These are phyloP conservation scores for Lactifluus echinatus DNA, from an alignment of 768 basidiomycete genomes.

Conservation along the genomic window DNA sequence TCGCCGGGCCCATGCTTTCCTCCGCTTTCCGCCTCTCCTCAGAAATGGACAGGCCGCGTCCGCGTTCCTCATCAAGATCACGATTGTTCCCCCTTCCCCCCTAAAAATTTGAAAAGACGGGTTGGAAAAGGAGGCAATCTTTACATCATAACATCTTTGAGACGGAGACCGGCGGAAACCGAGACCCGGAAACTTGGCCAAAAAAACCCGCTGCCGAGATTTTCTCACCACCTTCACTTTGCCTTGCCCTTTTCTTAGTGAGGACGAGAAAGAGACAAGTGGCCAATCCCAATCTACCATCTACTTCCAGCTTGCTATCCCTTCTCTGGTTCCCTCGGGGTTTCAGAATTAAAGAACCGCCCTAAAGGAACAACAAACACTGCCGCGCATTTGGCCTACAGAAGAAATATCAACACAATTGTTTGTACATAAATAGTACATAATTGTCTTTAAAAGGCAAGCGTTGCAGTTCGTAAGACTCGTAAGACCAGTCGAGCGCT, in stretches of 20 bases:
- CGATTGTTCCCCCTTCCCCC: background rate
- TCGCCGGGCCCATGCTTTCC: background rate
- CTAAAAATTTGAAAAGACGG: background rate
- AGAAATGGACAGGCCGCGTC: background rate
- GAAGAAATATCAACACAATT: background rate
- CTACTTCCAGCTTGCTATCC: background rate
- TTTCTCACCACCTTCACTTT: no score
- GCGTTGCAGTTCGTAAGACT: conserved; percentile 6
- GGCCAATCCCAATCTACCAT: background rate
- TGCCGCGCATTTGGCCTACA: background rate
- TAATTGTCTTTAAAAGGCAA: conserved; percentile 12
- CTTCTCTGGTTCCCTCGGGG: conserved; percentile 1
- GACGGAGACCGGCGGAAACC: background rate
- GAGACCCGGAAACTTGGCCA: conserved; percentile 8
- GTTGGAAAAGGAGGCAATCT: background rate
- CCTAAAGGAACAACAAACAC: background rate
- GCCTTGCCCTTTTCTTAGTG: background rate
- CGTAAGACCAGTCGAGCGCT: background rate
- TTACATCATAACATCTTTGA: background rate
- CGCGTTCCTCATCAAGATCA: background rate
- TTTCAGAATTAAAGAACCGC: conserved; percentile 12
- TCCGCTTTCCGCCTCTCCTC: background rate
- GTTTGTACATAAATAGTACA: conserved; percentile 14
- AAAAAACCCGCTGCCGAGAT: background rate
- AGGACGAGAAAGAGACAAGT: background rate